phyloP scores from a whole-genome alignment of 768 basidiomycete species.

The Imleria badia region DNA sequence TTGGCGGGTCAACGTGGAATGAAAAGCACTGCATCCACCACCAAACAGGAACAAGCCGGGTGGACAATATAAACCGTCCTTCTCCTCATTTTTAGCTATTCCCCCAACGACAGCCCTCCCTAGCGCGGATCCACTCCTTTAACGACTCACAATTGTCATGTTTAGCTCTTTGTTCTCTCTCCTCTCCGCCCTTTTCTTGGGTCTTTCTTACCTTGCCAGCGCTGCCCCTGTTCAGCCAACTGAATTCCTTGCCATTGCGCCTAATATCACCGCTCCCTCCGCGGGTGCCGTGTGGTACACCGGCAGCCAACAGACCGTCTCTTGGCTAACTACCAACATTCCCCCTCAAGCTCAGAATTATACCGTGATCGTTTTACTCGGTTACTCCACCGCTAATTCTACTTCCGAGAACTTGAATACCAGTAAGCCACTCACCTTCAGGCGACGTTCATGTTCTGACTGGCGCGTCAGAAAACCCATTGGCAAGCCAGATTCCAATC shows the following conservation, averaged over 20 bases:
- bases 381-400: slow-evolving; percentile 32
- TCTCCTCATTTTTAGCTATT: not conserved
- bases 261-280: slow-evolving; percentile 42
- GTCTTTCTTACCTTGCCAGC: slow-evolving; percentile 25
- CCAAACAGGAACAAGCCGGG: slow-evolving; percentile 26
- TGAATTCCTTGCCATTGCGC: slow-evolving; percentile 39
- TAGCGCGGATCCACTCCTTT: slow-evolving; percentile 21
- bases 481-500: slow-evolving; percentile 57
- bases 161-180: slow-evolving; percentile 20
- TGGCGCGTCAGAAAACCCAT: slow-evolving; percentile 46
- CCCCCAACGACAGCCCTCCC: not conserved
- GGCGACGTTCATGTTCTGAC: slow-evolving; percentile 4
- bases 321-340: slow-evolving; percentile 41
- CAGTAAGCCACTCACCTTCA: slow-evolving; percentile 34
- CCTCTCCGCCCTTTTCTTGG: slow-evolving; percentile 34
- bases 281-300: slow-evolving; percentile 35
- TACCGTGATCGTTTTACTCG: slow-evolving; percentile 47
- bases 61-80: slow-evolving; percentile 18
- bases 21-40: slow-evolving; percentile 6
- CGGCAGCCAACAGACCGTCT: slow-evolving; percentile 39
- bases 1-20: too few relatives aligned
- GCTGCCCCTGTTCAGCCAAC: slow-evolving; percentile 30
- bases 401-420: slow-evolving; percentile 50
- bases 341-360: slow-evolving; percentile 36
- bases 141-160: slow-evolving; percentile 21